Evolutionary conservation across 2,329 filamentous ascomycete species (phyloP), one percentile per base, ranked within the genome.

Genomic region (Ophiostoma populinum): DNA sequence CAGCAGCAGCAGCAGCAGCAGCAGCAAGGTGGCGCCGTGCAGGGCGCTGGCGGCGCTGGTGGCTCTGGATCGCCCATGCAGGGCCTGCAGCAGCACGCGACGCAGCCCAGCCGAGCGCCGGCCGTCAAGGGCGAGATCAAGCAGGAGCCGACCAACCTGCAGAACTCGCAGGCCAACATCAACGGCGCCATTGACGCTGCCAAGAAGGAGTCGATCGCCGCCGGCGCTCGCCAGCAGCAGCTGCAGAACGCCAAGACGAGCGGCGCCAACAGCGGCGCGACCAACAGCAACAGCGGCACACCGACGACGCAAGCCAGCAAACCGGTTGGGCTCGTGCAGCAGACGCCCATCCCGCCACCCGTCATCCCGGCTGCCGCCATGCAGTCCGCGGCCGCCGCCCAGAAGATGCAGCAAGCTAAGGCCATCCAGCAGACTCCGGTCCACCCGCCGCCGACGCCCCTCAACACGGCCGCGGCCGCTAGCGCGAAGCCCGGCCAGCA

Each of bases 381-480:
- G 41, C 43, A 32, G 30, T 31, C 30, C 2, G 29, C 22, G 5
- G 29, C 39, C 27, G 31, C 27, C 20, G 37, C 33, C 3, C 34
- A 39, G 25, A 40, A 37, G 25, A 30, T 30, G 28, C 32, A 38
- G 27, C 46, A 43, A 43, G 30, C 40, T 43, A n/a, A n/a, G 29
- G 42, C 33, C 5, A 36, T 29, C 20, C 39, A 48, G 27, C 41
- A 49, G 27, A 44, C 45, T 6, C 44, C 36, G 17, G 45, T 40
- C 34, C 50, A 32, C 24, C 46, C 24, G 21, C 47, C 35, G 4
- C 58, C 58, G 3, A 53, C 57, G 2, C 62, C 65, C 7, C 55
- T 65, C 30, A 70, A 69, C 41, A 62, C 64, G 0, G 54, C 57
- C 4, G 50, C 67, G 24, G 54, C 59, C 4, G 49, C 54, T 10